Conservation (phyloP, 1,284 basidiomycete species). For the Cystobasidiaceae sp. region DNA sequence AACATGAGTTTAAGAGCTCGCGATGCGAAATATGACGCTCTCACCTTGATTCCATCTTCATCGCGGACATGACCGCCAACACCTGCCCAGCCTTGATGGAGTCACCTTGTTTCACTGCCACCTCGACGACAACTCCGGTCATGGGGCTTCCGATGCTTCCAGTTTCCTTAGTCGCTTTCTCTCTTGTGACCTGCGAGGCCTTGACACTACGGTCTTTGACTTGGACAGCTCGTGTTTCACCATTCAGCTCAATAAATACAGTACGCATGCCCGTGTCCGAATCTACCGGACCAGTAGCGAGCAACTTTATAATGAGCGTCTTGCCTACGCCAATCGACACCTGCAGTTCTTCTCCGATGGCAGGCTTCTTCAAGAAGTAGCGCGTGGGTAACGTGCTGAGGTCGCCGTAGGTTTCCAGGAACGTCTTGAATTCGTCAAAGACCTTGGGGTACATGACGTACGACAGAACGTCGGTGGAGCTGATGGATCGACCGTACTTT, state of each 20-base stretch:
- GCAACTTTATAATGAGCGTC: slow-evolving; percentile 89
- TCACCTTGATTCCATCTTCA: slow-evolving; percentile 80
- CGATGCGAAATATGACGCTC: slow-evolving; percentile 58
- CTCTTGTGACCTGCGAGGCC: slow-evolving; percentile 85
- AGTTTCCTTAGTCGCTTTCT: slow-evolving; percentile 87
- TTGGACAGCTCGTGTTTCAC: slow-evolving; percentile 86
- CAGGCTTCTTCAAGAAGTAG: slow-evolving; percentile 91
- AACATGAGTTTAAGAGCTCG: slow-evolving; percentile 54
- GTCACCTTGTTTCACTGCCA: slow-evolving; percentile 92
- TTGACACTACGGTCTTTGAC: slow-evolving; percentile 95
- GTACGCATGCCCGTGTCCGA: slow-evolving; percentile 86
- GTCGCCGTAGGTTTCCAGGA: slow-evolving; percentile 93
- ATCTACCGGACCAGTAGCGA: slow-evolving; percentile 90
- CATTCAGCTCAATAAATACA: slow-evolving; percentile 96
- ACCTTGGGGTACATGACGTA: slow-evolving; percentile 97
- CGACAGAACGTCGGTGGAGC: slow-evolving; percentile 84
- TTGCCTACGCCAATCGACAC: slow-evolving; percentile 96
- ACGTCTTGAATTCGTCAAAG: slow-evolving; percentile 93
- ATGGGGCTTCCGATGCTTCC: slow-evolving; percentile 93
- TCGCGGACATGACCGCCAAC: slow-evolving; percentile 74
- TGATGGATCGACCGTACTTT: slow-evolving; percentile 93
- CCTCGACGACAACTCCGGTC: slow-evolving; percentile 91
- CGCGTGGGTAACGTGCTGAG: slow-evolving; percentile 91
- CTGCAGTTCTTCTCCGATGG: slow-evolving; percentile 90
- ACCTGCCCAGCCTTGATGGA: slow-evolving; percentile 98